These are phyloP conservation scores for Amphibolis antarctica DNA, from an alignment of 106 monocot species.

Conservation along the genomic window DNA sequence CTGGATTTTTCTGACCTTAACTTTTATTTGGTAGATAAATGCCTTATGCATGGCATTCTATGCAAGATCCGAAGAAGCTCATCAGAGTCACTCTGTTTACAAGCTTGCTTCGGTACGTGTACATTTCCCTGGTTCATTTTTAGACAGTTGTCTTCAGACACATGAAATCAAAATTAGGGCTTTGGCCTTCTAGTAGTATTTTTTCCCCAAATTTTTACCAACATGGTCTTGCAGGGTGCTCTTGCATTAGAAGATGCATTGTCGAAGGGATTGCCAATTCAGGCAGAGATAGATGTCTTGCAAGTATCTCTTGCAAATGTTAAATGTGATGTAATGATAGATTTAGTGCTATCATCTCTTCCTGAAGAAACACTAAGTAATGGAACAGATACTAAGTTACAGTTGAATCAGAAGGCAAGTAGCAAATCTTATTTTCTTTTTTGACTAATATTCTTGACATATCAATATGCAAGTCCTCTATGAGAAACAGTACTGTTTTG, in stretches of 20 bases:
- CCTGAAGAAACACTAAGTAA: slow-evolving; percentile 58
- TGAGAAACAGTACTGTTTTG: no score
- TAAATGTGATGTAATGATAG: slow-evolving; percentile 61
- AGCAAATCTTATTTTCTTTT: not conserved
- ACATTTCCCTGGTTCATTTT: not conserved
- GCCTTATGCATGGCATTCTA: slow-evolving; percentile 97
- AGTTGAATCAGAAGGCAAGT: slow-evolving; percentile 70
- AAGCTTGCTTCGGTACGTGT: slow-evolving; percentile 79
- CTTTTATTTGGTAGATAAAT: slow-evolving; percentile 43
- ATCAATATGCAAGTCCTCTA: no score
- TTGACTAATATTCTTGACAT: not conserved
- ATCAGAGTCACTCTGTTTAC: slow-evolving; percentile 77
- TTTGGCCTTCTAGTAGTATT: not conserved
- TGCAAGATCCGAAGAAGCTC: slow-evolving; percentile 97
- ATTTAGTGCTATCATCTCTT: slow-evolving; percentile 69
- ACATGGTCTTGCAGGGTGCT: slow-evolving; percentile 38
- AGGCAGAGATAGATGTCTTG: slow-evolving; percentile 50
- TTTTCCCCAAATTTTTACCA: not conserved
- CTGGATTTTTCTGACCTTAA: not conserved
- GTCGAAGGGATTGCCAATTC: slow-evolving; percentile 59
- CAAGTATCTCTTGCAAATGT: slow-evolving; percentile 58
- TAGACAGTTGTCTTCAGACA: not conserved
- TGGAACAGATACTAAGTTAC: slow-evolving; percentile 49
- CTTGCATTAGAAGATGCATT: slow-evolving; percentile 87
- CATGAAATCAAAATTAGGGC: not conserved